Base-by-base conservation (phyloP, 345 rosid species). In the Eucalyptus cloeziana region DNA sequence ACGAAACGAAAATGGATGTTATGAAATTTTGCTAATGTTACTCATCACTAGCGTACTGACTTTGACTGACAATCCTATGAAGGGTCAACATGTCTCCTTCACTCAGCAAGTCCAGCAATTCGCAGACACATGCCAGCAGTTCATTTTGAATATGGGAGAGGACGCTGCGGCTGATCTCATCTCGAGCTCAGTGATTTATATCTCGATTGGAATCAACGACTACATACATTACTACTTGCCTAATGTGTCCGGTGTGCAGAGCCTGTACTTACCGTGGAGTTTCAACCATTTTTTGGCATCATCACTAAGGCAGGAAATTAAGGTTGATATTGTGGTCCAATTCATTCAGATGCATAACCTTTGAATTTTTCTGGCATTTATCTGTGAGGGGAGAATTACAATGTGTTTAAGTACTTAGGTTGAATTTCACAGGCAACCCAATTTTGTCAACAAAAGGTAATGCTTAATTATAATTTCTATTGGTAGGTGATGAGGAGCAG, bases 71-170 rank as follows among this genome's bases (percentile, higher is more conserved):
- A 58, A 67, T 3, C 64, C 40, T 91, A 51, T 92, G 71, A 92
- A 97, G 99, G 99, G 99, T 69, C 99, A 96, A 88, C 89, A 93
- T n/a, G 94, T 96, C 91, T 95, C 99, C 17, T 95, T 96, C 60
- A 91, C 98, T 3, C 96, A 96, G 92, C 98, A 97, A 92, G 91
- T 96, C 89, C 98, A 96, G 92, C 98, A 97, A 93, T 95, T 96
- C 79, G 91, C 96, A 5, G 98, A 97, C 86, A 96, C 99, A 3
- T 92, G 92, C 43, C 99, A 97, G 95, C 93, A 92, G 92, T 95
- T 97, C 90, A 92, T 95, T 83, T 88, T 96, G 45, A 88, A 88
- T 31, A 90, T 95, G 90, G 98, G 99, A 16, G 97, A 96, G 93
- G 91, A 93, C 33, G 90, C 93, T 52, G 89, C 98, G 0, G 89